Evolutionary conservation across 2,329 filamentous ascomycete genomes (phyloP).

Genomic region (Conoideocrella luteorostrata): DNA sequence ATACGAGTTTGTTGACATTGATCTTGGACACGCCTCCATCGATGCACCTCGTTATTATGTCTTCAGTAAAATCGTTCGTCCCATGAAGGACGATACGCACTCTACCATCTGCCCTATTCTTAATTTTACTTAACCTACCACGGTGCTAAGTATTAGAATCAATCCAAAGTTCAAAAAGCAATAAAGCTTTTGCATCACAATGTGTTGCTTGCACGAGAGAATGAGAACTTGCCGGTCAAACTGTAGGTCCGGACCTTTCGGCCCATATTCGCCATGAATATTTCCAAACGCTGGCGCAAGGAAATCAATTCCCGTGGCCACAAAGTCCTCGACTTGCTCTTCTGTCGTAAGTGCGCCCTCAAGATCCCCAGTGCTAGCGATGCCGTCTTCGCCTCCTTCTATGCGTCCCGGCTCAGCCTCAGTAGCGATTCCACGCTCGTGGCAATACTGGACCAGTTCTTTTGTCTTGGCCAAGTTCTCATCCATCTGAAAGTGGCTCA

Average conservation of each 20-base stretch:
- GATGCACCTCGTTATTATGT: constrained; percentile 47
- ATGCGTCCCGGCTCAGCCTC: constrained; percentile 66
- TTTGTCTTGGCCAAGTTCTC: constrained; percentile 62
- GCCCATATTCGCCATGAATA: constrained; percentile 67
- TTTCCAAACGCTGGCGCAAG: constrained; percentile 74
- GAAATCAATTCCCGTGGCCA: constrained; percentile 65
- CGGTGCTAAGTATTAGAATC: too few relatives aligned
- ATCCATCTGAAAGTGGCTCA: constrained; percentile 64
- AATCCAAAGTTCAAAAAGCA: too few relatives aligned
- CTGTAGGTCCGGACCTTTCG: constrained; percentile 55
- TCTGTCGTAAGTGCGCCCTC: constrained; percentile 54
- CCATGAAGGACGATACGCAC: constrained; percentile 47
- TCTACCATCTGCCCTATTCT: constrained; percentile 24
- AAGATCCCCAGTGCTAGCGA: constrained; percentile 49
- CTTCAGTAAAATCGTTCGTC: constrained; percentile 46
- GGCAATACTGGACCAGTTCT: constrained; percentile 54
- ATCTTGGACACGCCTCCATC: constrained; percentile 45
- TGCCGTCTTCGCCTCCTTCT: constrained; percentile 61
- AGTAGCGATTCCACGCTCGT: constrained; percentile 56
- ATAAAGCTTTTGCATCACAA: too few relatives aligned
- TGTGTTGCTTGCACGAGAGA: too few relatives aligned
- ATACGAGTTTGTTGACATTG: constrained; percentile 50
- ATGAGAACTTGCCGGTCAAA: constrained; percentile 35
- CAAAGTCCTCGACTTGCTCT: constrained; percentile 64
- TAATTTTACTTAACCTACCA: constrained; percentile 34